Evolutionary conservation across 2,329 filamentous ascomycete species (phyloP).

Genomic region (Ophiostoma novo-ulmi): DNA sequence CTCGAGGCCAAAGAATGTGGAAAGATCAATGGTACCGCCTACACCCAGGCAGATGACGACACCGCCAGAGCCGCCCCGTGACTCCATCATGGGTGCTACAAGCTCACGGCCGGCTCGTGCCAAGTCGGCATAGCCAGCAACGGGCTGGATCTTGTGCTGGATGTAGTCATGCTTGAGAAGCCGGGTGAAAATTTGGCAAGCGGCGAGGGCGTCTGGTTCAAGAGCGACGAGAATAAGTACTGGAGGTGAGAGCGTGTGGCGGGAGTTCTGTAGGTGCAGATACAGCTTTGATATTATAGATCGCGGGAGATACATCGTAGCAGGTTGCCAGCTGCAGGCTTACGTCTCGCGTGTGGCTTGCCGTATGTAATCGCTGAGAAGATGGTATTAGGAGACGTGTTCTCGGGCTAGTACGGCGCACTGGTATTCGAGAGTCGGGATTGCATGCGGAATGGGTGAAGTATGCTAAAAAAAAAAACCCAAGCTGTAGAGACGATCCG

Average conservation of each 20-base stretch:
- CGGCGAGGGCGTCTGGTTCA: constrained; percentile 91
- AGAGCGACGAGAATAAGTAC: constrained; percentile 89
- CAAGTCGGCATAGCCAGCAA: constrained; percentile 87
- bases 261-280: constrained; percentile 75
- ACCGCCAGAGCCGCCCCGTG: constrained; percentile 76
- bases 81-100: constrained; percentile 79
- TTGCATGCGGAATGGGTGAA: not conserved
- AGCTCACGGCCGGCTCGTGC: constrained; percentile 72
- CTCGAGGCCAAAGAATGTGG: constrained; percentile 70
- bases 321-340: not conserved
- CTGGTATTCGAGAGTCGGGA: not conserved
- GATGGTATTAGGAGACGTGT: not conserved
- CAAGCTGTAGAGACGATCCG: not conserved
- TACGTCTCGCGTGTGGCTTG: not conserved
- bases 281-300: constrained; percentile 86
- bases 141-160: constrained; percentile 92
- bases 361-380: not conserved
- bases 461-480: not conserved
- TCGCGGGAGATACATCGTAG: constrained; percentile 85
- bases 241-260: constrained; percentile 84
- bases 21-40: constrained; percentile 84
- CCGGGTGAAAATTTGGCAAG: constrained; percentile 85
- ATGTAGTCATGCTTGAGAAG: constrained; percentile 98
- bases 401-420: not conserved
- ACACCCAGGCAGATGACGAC: constrained; percentile 90